Conservation (phyloP, 768 basidiomycete species). For the Lactarius quietus region DNA sequence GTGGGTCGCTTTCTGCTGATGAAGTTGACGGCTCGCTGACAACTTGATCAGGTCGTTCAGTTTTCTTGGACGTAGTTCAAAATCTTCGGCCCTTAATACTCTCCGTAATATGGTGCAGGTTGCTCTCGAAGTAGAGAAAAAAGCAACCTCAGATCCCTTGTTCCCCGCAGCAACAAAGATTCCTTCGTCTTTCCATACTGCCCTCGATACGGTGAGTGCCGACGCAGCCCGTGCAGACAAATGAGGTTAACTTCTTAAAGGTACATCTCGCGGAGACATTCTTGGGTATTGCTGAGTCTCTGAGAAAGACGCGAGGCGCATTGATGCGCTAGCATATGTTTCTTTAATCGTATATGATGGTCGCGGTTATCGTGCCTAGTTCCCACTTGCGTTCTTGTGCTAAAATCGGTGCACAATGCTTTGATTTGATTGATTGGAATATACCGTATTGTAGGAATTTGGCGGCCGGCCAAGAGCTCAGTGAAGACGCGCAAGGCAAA, state of each 20-base stretch:
- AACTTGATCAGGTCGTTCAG: background rate
- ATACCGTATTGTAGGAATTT: background rate
- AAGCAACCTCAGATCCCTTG: slow-evolving; percentile 40
- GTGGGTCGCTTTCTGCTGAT: background rate
- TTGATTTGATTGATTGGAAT: background rate
- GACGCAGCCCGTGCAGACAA: background rate
- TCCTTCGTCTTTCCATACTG: slow-evolving; percentile 47
- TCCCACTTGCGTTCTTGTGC: background rate
- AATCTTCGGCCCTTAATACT: slow-evolving; percentile 19
- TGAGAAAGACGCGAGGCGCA: slow-evolving; percentile 53
- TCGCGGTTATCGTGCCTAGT: background rate
- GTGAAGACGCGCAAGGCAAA: too few relatives aligned
- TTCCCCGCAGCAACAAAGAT: slow-evolving; percentile 31
- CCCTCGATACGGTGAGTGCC: slow-evolving; percentile 47
- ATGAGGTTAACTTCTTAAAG: slow-evolving; percentile 31
- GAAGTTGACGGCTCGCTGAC: background rate
- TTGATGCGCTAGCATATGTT: slow-evolving; percentile 33
- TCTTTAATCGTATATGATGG: background rate
- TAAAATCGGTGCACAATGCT: background rate
- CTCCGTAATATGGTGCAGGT: slow-evolving; percentile 51
- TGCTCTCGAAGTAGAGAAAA: slow-evolving; percentile 46
- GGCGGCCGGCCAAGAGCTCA: too few relatives aligned
- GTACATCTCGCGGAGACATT: slow-evolving; percentile 55
- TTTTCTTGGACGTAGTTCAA: too few relatives aligned
- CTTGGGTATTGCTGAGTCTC: slow-evolving; percentile 53